These are phyloP conservation scores for Nidularia pulvinata DNA, from an alignment of 768 basidiomycete species.

Conservation along the genomic window DNA sequence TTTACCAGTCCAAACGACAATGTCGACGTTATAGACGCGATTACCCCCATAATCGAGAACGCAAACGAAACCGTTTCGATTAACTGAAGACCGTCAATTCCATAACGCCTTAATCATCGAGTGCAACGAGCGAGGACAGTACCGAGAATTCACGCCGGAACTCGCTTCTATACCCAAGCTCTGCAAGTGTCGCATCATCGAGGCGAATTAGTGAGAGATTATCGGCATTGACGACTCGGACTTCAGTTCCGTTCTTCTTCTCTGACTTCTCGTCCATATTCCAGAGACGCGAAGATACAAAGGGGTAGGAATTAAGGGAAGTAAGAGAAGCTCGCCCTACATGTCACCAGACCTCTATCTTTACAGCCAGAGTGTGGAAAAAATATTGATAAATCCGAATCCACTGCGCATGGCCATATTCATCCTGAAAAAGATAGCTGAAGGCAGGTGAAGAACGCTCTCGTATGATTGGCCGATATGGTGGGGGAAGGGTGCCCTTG, in stretches of 20 bases:
- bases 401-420: too few species aligned
- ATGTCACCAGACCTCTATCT: neutral
- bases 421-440: neutral
- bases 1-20: conserved; percentile 62
- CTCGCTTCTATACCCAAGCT: conserved; percentile 71
- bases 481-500: neutral
- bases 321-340: too few species aligned
- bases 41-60: conserved; percentile 72
- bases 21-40: conserved; percentile 69
- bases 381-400: neutral
- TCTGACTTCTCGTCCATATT: neutral
- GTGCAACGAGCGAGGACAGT: neutral
- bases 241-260: conserved; percentile 1
- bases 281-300: too few species aligned
- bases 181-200: conserved; percentile 59
- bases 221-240: conserved; percentile 1
- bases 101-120: too few species aligned
- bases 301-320: too few species aligned
- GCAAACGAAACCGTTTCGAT: conserved; percentile 67
- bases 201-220: conserved; percentile 14
- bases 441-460: neutral
- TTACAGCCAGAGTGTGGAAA: neutral
- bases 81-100: conserved; percentile 25
- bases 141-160: conserved; percentile 78
- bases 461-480: conserved; percentile 13